Conservation (phyloP, 306 rosid genomes). For the Aeschynomene evenia region DNA sequence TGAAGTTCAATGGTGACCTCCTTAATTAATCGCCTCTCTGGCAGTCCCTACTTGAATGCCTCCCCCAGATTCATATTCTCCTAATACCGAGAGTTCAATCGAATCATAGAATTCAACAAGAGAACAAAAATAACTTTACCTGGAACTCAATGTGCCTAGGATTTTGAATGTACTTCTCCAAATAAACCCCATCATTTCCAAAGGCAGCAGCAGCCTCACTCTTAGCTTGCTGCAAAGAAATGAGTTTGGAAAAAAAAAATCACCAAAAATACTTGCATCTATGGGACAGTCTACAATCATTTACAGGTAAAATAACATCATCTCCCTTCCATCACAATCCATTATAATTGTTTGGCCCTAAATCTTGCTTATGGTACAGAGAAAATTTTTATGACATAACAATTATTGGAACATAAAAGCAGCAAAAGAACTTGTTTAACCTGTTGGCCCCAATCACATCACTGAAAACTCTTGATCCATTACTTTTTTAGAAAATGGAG, state of each 20-base stretch:
- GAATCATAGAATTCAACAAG: conserved; percentile 23
- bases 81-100: conserved; percentile 8
- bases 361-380: conserved; percentile 13
- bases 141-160: conserved; percentile 99
- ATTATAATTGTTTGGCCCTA: conserved; percentile 2
- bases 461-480: conserved; percentile 4
- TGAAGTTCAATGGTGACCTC: not conserved
- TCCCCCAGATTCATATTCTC: not conserved
- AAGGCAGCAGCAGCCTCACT: conserved; percentile 99
- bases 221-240: conserved; percentile 88
- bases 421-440: conserved; percentile 8
- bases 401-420: conserved; percentile 18
- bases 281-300: conserved; percentile 18
- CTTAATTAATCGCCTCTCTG: conserved; percentile 1
- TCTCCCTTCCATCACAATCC: conserved; percentile 25
- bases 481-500: conserved; percentile 15
- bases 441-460: conserved; percentile 4
- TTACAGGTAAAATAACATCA: conserved; percentile 21
- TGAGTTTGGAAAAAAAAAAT: conserved; percentile 18
- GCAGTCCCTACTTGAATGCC: not conserved
- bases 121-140: conserved; percentile 48
- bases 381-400: not conserved
- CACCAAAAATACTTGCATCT: conserved; percentile 27
- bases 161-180: conserved; percentile 92
- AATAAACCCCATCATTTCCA: conserved; percentile 97